Conservation (phyloP, 2,329 filamentous ascomycete genomes). For the Fusarium haematococcum region DNA sequence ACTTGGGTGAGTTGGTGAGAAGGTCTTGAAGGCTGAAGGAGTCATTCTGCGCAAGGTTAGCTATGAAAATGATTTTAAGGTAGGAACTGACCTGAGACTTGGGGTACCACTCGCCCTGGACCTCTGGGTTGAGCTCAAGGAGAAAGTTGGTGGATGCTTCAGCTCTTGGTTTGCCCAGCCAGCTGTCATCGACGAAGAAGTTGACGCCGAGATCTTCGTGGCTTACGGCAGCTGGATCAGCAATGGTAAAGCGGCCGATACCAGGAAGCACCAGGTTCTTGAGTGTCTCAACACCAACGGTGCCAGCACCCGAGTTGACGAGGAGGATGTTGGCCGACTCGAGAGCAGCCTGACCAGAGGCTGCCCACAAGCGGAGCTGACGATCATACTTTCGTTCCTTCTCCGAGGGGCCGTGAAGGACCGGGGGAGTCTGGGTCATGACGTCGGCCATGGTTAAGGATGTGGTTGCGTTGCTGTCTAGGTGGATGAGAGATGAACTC, state of each 20-base stretch:
- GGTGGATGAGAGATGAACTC: conserved; percentile 9
- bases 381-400: conserved; percentile 89
- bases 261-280: conserved; percentile 97
- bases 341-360: conserved; percentile 87
- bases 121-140: conserved; percentile 92
- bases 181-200: conserved; percentile 90
- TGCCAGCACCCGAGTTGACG: conserved; percentile 87
- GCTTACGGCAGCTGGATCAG: conserved; percentile 80
- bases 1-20: conserved; percentile 55
- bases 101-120: conserved; percentile 78
- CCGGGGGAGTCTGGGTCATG: conserved; percentile 47
- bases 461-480: conserved; percentile 5
- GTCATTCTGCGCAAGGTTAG: conserved; percentile 40
- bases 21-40: conserved; percentile 54
- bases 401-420: conserved; percentile 65
- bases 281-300: conserved; percentile 88
- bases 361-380: conserved; percentile 94
- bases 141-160: conserved; percentile 82
- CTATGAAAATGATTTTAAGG: neutral
- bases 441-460: conserved; percentile 44
- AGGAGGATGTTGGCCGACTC: conserved; percentile 93
- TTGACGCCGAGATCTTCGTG: conserved; percentile 93
- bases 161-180: conserved; percentile 81
- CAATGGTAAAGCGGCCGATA: conserved; percentile 93
- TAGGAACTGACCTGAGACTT: conserved; percentile 51